Evolutionary conservation across 2,329 filamentous ascomycete species (phyloP).

Genomic region (Colletotrichum sp.): DNA sequence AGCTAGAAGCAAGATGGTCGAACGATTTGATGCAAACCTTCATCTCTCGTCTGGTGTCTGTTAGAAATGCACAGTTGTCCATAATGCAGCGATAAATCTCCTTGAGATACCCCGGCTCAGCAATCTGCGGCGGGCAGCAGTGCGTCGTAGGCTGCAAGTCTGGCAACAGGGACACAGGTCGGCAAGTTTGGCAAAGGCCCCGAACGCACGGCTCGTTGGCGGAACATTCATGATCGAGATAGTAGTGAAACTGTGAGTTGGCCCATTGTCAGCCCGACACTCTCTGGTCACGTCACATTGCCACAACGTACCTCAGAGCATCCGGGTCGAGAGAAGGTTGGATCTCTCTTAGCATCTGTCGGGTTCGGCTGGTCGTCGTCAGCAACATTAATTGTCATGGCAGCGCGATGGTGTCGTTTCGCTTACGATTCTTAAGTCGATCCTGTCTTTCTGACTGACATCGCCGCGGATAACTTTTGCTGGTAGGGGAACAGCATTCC

Average conservation of each 20-base stretch:
- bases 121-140: conserved; percentile 17
- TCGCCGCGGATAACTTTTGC: conserved; percentile 14
- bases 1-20: background rate
- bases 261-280: background rate
- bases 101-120: conserved; percentile 14
- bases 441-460: conserved; percentile 15
- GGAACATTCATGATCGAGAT: conserved; percentile 18
- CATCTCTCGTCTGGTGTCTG: conserved; percentile 17
- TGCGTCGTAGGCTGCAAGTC: conserved; percentile 14
- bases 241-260: conserved; percentile 14
- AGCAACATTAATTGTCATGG: background rate
- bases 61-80: conserved; percentile 18
- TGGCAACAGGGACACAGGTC: conserved; percentile 6
- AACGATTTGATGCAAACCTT: background rate
- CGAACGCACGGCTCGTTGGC: conserved; percentile 18
- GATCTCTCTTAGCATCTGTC: background rate
- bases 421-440: conserved; percentile 12
- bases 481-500: conserved; percentile 17
- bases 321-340: conserved; percentile 11
- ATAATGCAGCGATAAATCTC: conserved; percentile 21
- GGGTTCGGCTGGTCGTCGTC: conserved; percentile 5
- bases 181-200: conserved; percentile 14
- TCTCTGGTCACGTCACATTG: background rate
- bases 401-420: background rate
- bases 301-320: conserved; percentile 14